Base-by-base conservation (phyloP, 2,329 filamentous ascomycete genomes). In the Monosporascus sp. region DNA sequence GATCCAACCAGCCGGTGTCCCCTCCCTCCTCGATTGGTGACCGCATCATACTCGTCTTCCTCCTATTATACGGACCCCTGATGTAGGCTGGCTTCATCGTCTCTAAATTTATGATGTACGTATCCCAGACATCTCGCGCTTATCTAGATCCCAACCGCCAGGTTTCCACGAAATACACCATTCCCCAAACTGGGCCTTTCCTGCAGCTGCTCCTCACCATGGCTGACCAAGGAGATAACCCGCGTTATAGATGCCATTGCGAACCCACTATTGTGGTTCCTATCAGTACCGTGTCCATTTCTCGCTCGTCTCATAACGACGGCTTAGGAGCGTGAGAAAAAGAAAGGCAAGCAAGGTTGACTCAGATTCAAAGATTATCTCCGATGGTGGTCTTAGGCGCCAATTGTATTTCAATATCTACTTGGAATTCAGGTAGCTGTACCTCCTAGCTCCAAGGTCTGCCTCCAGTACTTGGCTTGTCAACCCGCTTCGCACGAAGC, bases 101-200 rank as follows among this genome's bases (percentile, higher is more conserved):
- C 31, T 34, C 31, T 34, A 34, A 34, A 34, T 34, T 34, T 34
- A 34, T 14, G 11, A 3, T 34, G 31, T 34, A 26, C 24, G 43
- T 27, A 46, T 31, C 14, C 22, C 14, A 26, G 20, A 19, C 14
- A 46, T 26, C 20, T 53, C 49, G 50, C 38, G 48, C 51, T 50
- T 50, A 56, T 51, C 44, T 50, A 38, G 51, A 53, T 38, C 40
- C 47, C 47, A 50, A 17, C 49, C 44, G 19, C 46, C 22, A 50
- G 43, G 40, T 49, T 46, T 22, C 5, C 16, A 31, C 26, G 19
- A 14, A 19, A 19, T 20, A 19, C 19, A 26, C 22, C 43, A 46
- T 46, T 46, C 22, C 24, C 14, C 14, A 24, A 27, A 46, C 6
- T 26, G 11, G n/a, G 14, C 43, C 24, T 17, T 31, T 27, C 24